These are phyloP conservation scores for Podaxis pistillaris DNA, from an alignment of 768 basidiomycete genomes.

Conservation along the genomic window DNA sequence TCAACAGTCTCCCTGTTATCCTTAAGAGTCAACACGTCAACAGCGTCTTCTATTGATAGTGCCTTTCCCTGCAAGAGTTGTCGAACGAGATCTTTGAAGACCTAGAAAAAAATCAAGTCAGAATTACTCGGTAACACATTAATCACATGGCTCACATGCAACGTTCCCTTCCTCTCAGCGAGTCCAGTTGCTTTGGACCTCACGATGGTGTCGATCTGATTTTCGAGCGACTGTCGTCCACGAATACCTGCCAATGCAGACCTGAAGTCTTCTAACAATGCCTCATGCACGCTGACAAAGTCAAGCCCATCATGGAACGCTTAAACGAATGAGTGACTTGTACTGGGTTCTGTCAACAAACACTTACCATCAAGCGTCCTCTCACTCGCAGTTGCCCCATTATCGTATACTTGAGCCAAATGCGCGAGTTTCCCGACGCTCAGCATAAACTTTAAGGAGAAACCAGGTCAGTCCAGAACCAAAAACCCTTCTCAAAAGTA, in stretches of 20 bases:
- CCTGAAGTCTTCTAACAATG: slow-evolving; percentile 62
- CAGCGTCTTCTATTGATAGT: slow-evolving; percentile 73
- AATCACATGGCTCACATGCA: slow-evolving; percentile 37
- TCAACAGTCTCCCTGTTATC: slow-evolving; percentile 62
- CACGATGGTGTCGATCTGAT: slow-evolving; percentile 63
- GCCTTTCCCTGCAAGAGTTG: slow-evolving; percentile 73
- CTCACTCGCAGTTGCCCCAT: slow-evolving; percentile 44
- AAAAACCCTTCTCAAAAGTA: slow-evolving; percentile 18
- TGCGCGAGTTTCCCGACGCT: slow-evolving; percentile 88
- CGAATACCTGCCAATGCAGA: slow-evolving; percentile 44
- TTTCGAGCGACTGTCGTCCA: slow-evolving; percentile 63
- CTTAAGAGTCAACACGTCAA: slow-evolving; percentile 84
- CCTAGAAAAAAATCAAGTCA: slow-evolving; percentile 30
- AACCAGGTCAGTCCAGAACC: neutral
- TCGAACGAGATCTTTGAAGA: slow-evolving; percentile 69
- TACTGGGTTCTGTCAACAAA: neutral
- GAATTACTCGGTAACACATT: neutral
- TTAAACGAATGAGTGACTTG: slow-evolving; percentile 27
- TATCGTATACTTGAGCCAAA: slow-evolving; percentile 74
- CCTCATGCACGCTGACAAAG: slow-evolving; percentile 81
- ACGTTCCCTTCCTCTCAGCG: slow-evolving; percentile 48
- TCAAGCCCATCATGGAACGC: slow-evolving; percentile 88
- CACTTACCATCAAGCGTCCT: slow-evolving; percentile 53
- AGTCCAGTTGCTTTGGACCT: slow-evolving; percentile 50
- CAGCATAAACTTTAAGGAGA: slow-evolving; percentile 67